Base-by-base conservation (phyloP, 768 basidiomycete genomes). In the Boletus sp. region DNA sequence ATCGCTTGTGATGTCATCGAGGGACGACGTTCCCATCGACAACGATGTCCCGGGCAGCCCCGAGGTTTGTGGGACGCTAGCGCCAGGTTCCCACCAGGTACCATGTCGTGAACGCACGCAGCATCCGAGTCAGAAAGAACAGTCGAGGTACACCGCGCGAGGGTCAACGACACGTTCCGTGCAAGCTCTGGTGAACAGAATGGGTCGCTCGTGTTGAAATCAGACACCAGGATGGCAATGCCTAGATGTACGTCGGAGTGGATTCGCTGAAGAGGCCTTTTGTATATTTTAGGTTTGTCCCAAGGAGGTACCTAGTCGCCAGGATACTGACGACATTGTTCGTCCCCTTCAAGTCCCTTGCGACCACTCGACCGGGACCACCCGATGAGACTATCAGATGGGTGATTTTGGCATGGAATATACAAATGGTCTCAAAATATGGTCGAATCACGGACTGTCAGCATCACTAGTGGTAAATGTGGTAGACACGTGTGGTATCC, bases 191-290 rank as follows among this genome's bases (percentile, higher is more conserved):
- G 56, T 25, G 62, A 59, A 37, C 51, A 56, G 39, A 64, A 66
- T 13, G 59, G 59, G 29, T 40, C 25, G 7, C 3, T 41, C 17
- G 51, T 55, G 48, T 56, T 43, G 15, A 51, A 67, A 42, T 67
- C 62, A 10, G 59, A 62, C 27, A 25, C 23, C 23, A 66, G 42
- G 17, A 62, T 53, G 21, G 57, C 62, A 51, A 59, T 25, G 23
- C 23, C 23, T 65, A 15, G 0, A 4, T 25, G 4, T 2, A n/a
- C 11, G 10, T 29, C n/a, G n/a, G n/a, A 10, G 27, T n/a, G 27
- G 9, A n/a, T 44, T 44, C 49, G 64, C 63, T 54, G 41, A 65
- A 65, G 13, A 65, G 47, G 21, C 55, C 65, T 14, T 38, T 53
- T 7, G 59, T 64, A 29, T 64, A 59, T 17, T 47, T 51, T n/a